phyloP scores from a whole-genome alignment of 2,329 filamentous ascomycete genomes.

The Aspergillus terreus region DNA sequence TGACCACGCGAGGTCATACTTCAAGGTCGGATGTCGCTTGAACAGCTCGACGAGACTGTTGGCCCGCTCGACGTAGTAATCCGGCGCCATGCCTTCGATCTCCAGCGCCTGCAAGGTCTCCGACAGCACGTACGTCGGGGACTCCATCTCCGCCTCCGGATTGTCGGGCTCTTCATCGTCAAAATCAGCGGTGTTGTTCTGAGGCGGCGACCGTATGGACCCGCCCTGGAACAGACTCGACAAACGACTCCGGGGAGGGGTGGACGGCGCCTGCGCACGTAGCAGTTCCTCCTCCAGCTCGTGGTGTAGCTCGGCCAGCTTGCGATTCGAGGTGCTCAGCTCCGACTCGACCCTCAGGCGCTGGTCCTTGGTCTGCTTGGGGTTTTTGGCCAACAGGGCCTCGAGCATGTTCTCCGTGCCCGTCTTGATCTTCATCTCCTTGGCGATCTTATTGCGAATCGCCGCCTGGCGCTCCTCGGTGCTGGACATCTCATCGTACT shows the following conservation, averaged over 20 bases:
- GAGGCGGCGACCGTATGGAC: constrained; percentile 50
- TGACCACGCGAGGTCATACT: constrained; percentile 95
- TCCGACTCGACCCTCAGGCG: constrained; percentile 78
- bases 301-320: constrained; percentile 57
- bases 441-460: constrained; percentile 80
- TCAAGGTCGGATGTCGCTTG: constrained; percentile 84
- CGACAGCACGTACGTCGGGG: constrained; percentile 83
- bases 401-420: constrained; percentile 98
- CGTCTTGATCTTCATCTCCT: constrained; percentile 96
- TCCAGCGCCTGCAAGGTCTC: constrained; percentile 90
- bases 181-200: constrained; percentile 32
- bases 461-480: constrained; percentile 71
- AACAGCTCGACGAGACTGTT: constrained; percentile 96
- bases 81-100: constrained; percentile 77
- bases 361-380: constrained; percentile 90
- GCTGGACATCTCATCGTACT: constrained; percentile 58
- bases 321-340: constrained; percentile 79
- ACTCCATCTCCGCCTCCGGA: constrained; percentile 68
- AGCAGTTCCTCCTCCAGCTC: constrained; percentile 60
- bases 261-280: constrained; percentile 53
- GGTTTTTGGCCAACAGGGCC: constrained; percentile 88
- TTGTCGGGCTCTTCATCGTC: constrained; percentile 46
- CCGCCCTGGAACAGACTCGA: constrained; percentile 57
- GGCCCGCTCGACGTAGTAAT: constrained; percentile 91
- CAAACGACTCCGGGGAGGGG: constrained; percentile 48